Evolutionary conservation across 257 asterid species (phyloP), one percentile per base, ranked within the genome.

Genomic region (Osmanthus fragrans): DNA sequence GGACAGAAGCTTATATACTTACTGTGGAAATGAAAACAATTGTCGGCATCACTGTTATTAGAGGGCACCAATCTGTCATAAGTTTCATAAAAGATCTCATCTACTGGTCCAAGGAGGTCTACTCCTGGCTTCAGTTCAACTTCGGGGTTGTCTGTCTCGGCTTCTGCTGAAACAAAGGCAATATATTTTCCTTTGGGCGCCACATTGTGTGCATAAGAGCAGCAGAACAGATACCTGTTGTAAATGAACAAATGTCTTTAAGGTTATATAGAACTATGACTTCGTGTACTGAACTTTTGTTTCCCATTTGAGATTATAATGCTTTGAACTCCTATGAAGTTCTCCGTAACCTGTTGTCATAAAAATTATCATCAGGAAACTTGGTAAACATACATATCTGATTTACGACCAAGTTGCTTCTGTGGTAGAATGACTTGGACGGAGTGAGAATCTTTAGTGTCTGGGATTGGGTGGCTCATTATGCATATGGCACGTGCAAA

Each of bases 391-490:
- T 86, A 95, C 99, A 95, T 95, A 80, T 95, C 99, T 34, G 99
- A 93, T 89, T 90, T 89, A 76, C 98, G 97, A 66, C 97, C 98
- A 75, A 95, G 96, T 87, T 95, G 99, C 90, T 95, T 95, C 86
- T 95, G 99, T 33, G 99, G 99, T 81, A 95, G 79, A 84, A 95
- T 95, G 72, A 95, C 98, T 88, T 95, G 99, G 76, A 89, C 96
- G 0, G 99, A 95, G 90, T 95, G 99, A 47, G 98, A 93, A 51
- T 95, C 96, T 6, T 93, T 85, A 39, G 99, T 95, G 83, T 95
- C 88, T 0, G 97, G 99, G 77, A 95, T 95, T 2, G 98, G 96
- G 90, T 95, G 99, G 87, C 99, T 95, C 99, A 93, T 95, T 74
- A 93, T 93, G 76, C 96, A 89, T 65, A 93, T 81, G 21, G 99